Conservation (phyloP, 352 stramenopile species). For the Globisporangium solare region DNA sequence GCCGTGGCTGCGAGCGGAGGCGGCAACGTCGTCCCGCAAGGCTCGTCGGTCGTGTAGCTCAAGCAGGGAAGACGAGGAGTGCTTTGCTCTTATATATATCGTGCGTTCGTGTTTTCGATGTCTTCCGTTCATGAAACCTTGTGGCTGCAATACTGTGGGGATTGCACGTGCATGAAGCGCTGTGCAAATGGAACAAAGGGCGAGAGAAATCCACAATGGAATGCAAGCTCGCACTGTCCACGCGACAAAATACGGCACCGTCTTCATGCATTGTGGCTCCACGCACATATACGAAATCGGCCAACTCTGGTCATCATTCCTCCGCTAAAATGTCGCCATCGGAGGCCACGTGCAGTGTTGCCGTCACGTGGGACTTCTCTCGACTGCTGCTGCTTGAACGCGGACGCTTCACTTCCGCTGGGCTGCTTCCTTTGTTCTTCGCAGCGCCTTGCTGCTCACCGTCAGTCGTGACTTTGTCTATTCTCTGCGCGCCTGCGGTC, state of each 20-base stretch:
- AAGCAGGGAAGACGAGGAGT: not conserved
- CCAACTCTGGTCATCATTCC: not conserved
- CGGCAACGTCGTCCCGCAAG: not conserved
- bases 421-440: not conserved
- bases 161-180: too few species aligned
- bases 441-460: too few species aligned
- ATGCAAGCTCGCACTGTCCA: too few species aligned
- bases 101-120: too few species aligned
- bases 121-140: too few species aligned
- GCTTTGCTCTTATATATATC: not conserved
- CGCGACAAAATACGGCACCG: too few species aligned
- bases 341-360: slow-evolving; percentile 6
- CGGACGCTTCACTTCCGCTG: too few species aligned
- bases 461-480: not conserved
- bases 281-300: not conserved
- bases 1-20: slow-evolving; percentile 8
- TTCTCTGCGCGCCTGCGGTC: slow-evolving; percentile 1
- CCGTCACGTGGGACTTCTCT: not conserved
- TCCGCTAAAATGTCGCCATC: slow-evolving; percentile 1
- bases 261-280: not conserved
- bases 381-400: not conserved
- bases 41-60: slow-evolving; percentile 34
- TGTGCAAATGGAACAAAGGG: too few species aligned
- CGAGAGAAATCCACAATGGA: too few species aligned
- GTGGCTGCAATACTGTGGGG: too few species aligned